These are phyloP conservation scores for Kewa caespitosa DNA, from an alignment of 179 eudicot genomes.

Conservation along the genomic window DNA sequence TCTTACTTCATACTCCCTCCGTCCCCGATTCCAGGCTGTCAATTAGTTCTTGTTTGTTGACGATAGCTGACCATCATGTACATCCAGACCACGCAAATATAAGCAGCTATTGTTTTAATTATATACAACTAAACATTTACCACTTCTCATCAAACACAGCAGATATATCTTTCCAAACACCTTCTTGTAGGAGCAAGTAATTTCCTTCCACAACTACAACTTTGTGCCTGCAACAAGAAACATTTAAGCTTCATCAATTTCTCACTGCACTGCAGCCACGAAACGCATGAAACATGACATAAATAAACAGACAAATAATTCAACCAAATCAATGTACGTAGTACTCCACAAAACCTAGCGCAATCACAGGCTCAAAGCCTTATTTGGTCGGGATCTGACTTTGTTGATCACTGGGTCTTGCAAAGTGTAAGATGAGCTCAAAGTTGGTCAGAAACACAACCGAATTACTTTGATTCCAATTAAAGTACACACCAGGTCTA, in stretches of 20 bases:
- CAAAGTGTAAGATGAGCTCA: neutral
- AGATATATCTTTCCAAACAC: slow-evolving; percentile 77
- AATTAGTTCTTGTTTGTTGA: too few species aligned
- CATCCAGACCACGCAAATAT: neutral
- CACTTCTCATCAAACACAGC: slow-evolving; percentile 80
- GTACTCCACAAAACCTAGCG: too few species aligned
- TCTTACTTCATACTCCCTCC: neutral
- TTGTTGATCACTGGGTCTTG: neutral
- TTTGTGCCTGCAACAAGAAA: slow-evolving; percentile 69
- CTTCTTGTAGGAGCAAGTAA: slow-evolving; percentile 78
- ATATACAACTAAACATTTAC: slow-evolving; percentile 36
- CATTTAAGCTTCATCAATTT: slow-evolving; percentile 10
- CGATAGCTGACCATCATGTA: neutral
- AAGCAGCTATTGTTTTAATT: slow-evolving; percentile 8
- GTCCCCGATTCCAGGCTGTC: too few species aligned
- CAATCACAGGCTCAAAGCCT: neutral
- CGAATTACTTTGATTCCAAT: neutral
- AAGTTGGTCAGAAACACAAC: neutral
- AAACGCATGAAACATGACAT: neutral
- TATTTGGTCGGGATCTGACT: neutral
- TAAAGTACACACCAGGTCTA: neutral
- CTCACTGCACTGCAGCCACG: neutral
- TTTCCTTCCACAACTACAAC: slow-evolving; percentile 92
- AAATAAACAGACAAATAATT: neutral
- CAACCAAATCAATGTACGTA: neutral